Evolutionary conservation across 768 basidiomycete species (phyloP).

Genomic region (Cantharellus anzutake): DNA sequence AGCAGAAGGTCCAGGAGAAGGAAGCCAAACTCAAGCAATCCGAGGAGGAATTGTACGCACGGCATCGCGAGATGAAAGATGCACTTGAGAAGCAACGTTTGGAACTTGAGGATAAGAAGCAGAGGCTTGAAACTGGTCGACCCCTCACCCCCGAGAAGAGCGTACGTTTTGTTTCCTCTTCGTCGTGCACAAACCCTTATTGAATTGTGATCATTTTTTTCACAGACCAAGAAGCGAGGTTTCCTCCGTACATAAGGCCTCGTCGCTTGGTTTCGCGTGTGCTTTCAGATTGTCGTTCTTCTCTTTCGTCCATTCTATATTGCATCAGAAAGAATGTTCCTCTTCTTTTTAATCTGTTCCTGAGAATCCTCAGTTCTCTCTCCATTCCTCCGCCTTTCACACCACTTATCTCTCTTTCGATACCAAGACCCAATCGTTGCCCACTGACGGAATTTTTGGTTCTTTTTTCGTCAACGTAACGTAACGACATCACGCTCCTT

Average conservation of each 20-base stretch:
- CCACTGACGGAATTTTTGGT: too few relatives aligned
- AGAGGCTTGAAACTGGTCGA: slow-evolving; percentile 83
- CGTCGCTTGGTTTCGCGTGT: not conserved
- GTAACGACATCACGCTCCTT: too few relatives aligned
- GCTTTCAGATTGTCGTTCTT: not conserved
- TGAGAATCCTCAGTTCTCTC: not conserved
- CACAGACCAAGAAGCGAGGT: slow-evolving; percentile 53
- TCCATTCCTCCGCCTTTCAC: too few relatives aligned
- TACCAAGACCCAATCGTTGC: too few relatives aligned
- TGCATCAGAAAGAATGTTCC: not conserved
- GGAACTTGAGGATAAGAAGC: slow-evolving; percentile 97
- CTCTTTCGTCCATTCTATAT: slow-evolving; percentile 1
- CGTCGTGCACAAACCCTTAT: not conserved
- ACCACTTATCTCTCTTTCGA: too few relatives aligned
- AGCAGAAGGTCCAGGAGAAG: slow-evolving; percentile 99
- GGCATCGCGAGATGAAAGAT: slow-evolving; percentile 99
- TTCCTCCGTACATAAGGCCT: slow-evolving; percentile 44
- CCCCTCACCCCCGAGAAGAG: slow-evolving; percentile 89
- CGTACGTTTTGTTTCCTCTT: slow-evolving; percentile 9
- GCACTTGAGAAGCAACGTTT: slow-evolving; percentile 88
- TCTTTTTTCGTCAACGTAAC: too few relatives aligned
- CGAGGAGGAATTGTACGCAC: slow-evolving; percentile 95
- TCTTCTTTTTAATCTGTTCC: slow-evolving; percentile 1
- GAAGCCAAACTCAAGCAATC: slow-evolving; percentile 97
- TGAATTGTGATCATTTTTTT: not conserved